Conservation (phyloP, 2,329 filamentous ascomycete genomes). For the Fusarium gaditjirri region DNA sequence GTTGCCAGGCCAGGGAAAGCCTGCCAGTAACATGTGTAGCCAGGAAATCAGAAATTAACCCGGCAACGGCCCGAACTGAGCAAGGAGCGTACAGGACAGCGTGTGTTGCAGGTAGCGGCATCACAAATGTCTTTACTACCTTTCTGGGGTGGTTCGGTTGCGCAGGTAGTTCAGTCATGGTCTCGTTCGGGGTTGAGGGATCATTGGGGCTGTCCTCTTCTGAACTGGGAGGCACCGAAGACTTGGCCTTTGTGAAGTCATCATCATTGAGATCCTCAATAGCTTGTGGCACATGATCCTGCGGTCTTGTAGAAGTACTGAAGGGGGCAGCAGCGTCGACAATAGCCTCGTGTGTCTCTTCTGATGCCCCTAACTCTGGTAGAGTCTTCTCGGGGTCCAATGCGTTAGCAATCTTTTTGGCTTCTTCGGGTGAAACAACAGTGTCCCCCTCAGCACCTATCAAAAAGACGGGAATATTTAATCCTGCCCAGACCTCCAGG, state of each 20-base stretch:
- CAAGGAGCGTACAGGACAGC: slow-evolving; percentile 83
- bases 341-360: slow-evolving; percentile 44
- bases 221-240: slow-evolving; percentile 32
- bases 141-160: slow-evolving; percentile 61
- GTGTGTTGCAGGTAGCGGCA: slow-evolving; percentile 84
- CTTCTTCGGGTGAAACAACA: slow-evolving; percentile 77
- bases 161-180: slow-evolving; percentile 54
- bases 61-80: slow-evolving; percentile 79
- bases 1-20: slow-evolving; percentile 87
- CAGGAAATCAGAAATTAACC: slow-evolving; percentile 85
- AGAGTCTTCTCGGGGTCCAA: slow-evolving; percentile 43
- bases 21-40: slow-evolving; percentile 78
- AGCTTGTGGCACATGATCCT: slow-evolving; percentile 48
- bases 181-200: slow-evolving; percentile 59
- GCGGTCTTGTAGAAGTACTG: slow-evolving; percentile 48
- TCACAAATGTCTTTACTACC: slow-evolving; percentile 73
- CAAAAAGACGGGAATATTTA: slow-evolving; percentile 80
- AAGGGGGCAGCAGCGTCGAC: slow-evolving; percentile 63
- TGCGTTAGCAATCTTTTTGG: slow-evolving; percentile 70
- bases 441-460: slow-evolving; percentile 81
- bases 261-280: slow-evolving; percentile 50
- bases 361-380: slow-evolving; percentile 29
- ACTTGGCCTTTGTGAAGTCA: slow-evolving; percentile 39
- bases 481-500: slow-evolving; percentile 74
- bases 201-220: slow-evolving; percentile 56